Evolutionary conservation across 148 eudicot species (phyloP).

Genomic region (Fagopyrum tataricum): DNA sequence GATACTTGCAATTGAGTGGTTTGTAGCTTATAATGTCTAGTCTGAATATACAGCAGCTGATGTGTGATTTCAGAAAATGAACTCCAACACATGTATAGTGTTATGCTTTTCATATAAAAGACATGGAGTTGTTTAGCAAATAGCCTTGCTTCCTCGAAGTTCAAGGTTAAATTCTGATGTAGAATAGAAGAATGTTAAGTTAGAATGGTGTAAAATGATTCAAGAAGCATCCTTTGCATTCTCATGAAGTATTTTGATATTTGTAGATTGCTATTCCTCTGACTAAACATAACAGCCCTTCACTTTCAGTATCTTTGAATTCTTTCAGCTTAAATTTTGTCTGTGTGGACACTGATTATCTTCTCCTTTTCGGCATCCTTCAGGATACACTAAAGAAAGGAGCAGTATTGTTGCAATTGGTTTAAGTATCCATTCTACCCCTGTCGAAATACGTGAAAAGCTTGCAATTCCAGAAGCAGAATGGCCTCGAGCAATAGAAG

Average conservation of each 20-base stretch:
- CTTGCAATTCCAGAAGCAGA: conserved; percentile 99
- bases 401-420: conserved; percentile 94
- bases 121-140: background rate
- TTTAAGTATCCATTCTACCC: conserved; percentile 76
- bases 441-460: conserved; percentile 92
- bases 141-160: background rate
- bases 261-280: background rate
- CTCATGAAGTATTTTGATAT: background rate
- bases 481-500: conserved; percentile 91
- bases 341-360: background rate
- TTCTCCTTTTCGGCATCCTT: background rate
- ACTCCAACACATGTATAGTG: background rate
- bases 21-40: background rate
- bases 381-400: conserved; percentile 93
- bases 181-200: background rate
- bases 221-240: background rate
- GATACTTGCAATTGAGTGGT: background rate
- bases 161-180: background rate
- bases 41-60: background rate
- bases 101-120: background rate
- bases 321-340: background rate
- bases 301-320: background rate
- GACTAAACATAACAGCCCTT: background rate
- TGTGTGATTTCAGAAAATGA: background rate
- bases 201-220: background rate